A percentile compares a stretch with the other conserved stretches of the same genome.
Conservation (phyloP, 75 land plant genomes). For the Pinus albicaulis region DNA sequence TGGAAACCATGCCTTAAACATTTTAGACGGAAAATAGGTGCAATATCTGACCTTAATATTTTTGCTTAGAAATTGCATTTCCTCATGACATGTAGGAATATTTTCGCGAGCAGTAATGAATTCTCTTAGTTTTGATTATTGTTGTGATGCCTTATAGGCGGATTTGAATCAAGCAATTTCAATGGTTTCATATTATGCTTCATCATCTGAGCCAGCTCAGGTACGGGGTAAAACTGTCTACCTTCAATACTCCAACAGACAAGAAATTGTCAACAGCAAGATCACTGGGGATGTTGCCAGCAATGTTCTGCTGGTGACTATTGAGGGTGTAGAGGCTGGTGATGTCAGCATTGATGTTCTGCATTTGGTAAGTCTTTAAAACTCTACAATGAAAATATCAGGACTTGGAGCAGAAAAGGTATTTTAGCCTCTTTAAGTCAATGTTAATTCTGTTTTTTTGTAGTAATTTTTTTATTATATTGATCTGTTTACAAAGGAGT, state of each 20-base stretch:
- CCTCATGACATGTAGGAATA: background rate
- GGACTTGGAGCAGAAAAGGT: background rate
- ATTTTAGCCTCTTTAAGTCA: no score
- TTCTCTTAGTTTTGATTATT: background rate
- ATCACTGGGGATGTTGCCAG: slow-evolving; percentile 83
- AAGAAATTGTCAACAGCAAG: slow-evolving; percentile 92
- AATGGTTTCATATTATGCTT: slow-evolving; percentile 91
- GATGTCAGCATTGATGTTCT: slow-evolving; percentile 97
- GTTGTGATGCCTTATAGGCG: slow-evolving; percentile 37
- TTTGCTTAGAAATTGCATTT: background rate
- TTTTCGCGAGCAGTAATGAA: no score
- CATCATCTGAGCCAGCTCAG: slow-evolving; percentile 93
- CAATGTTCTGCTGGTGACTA: slow-evolving; percentile 91
- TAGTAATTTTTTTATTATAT: no score
- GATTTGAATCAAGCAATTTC: slow-evolving; percentile 88
- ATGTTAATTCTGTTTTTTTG: no score
- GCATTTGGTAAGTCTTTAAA: slow-evolving; percentile 70
- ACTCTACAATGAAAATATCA: background rate
- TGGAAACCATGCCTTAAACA: no score
- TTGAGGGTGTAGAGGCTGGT: slow-evolving; percentile 93
- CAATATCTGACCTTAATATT: no score
- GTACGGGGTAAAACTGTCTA: slow-evolving; percentile 95
- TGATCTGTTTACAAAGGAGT: no score
- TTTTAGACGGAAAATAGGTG: no score
- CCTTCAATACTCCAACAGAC: slow-evolving; percentile 91